Percentiles rank a stretch among this genome's conserved stretches.
phyloP scores from a whole-genome alignment of 306 rosid species.

The Rubus idaeus region DNA sequence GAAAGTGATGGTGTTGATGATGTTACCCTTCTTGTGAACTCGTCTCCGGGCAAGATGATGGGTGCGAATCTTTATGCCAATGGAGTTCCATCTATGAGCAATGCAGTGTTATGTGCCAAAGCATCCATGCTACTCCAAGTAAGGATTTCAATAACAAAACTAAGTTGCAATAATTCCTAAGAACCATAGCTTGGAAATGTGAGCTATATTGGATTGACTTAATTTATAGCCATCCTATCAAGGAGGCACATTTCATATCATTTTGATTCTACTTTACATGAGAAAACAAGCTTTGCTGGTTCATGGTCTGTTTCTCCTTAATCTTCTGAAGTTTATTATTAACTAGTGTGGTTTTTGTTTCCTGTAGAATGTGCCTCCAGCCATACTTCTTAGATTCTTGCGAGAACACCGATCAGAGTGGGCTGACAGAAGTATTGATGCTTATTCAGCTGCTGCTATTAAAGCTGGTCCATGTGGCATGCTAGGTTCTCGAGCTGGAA shows the following conservation, averaged over 20 bases:
- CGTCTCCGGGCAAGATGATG: conserved; percentile 88
- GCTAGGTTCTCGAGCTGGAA: conserved; percentile 65
- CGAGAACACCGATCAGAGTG: conserved; percentile 97
- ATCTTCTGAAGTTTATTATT: neutral
- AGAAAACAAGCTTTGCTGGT: neutral
- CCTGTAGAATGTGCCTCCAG: conserved; percentile 90
- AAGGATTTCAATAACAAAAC: conserved; percentile 13
- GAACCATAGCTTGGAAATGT: neutral
- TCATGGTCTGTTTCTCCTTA: neutral
- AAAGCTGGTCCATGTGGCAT: conserved; percentile 84
- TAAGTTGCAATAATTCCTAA: neutral
- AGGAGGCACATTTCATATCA: neutral
- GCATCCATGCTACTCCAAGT: conserved; percentile 98
- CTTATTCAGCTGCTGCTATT: conserved; percentile 89
- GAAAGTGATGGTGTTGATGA: conserved; percentile 96
- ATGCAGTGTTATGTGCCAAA: conserved; percentile 87
- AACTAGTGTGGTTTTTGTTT: conserved; percentile 18
- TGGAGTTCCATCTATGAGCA: conserved; percentile 72
- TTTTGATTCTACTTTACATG: neutral
- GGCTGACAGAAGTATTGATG: conserved; percentile 98
- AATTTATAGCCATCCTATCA: neutral
- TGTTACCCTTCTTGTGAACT: conserved; percentile 87
- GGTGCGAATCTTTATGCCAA: conserved; percentile 59
- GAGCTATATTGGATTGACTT: neutral
- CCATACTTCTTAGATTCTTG: conserved; percentile 86